Percentiles rank a stretch among this genome's conserved stretches.
Conservation (phyloP, 2,329 filamentous ascomycete genomes). For the Monosporascus sp. region DNA sequence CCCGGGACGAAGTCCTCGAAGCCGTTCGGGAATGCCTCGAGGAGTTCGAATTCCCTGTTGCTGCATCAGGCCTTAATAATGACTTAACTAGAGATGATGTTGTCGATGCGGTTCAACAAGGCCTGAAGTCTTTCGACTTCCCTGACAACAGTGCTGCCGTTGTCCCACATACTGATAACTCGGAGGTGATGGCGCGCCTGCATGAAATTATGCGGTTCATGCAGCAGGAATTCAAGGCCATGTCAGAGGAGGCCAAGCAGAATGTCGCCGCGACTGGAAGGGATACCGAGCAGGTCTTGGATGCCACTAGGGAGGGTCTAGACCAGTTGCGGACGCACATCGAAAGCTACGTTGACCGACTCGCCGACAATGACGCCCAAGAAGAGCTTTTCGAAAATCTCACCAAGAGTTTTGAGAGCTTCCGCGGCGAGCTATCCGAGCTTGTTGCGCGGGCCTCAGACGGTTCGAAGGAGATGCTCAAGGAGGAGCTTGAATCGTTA, state of each 20-base stretch:
- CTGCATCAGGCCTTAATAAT: constrained; percentile 46
- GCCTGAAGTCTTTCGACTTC: constrained; percentile 40
- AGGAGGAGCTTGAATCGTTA: constrained; percentile 75
- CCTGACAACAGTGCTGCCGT: constrained; percentile 30
- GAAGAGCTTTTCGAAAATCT: constrained; percentile 73
- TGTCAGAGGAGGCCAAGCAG: constrained; percentile 64
- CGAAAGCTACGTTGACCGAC: constrained; percentile 72
- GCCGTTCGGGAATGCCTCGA: constrained; percentile 83
- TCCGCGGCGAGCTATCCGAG: constrained; percentile 60
- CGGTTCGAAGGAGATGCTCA: constrained; percentile 62
- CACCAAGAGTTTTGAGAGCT: constrained; percentile 58
- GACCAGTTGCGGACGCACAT: constrained; percentile 76
- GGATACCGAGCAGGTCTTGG: constrained; percentile 83
- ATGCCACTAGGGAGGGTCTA: constrained; percentile 81
- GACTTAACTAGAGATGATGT: constrained; percentile 59
- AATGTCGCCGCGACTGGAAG: constrained; percentile 73
- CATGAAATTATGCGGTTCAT: constrained; percentile 61
- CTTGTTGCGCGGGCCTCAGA: constrained; percentile 47
- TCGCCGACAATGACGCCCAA: constrained; percentile 62
- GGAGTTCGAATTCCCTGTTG: constrained; percentile 70
- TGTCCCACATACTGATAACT: constrained; percentile 36
- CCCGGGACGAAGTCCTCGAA: constrained; percentile 76
- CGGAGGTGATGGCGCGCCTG: constrained; percentile 50
- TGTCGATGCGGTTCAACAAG: constrained; percentile 57
- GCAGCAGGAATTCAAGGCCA: constrained; percentile 52